Evolutionary conservation across 345 rosid genomes (phyloP), one percentile per base, ranked within the genome.

Genomic region (Pelargonium nanum): DNA sequence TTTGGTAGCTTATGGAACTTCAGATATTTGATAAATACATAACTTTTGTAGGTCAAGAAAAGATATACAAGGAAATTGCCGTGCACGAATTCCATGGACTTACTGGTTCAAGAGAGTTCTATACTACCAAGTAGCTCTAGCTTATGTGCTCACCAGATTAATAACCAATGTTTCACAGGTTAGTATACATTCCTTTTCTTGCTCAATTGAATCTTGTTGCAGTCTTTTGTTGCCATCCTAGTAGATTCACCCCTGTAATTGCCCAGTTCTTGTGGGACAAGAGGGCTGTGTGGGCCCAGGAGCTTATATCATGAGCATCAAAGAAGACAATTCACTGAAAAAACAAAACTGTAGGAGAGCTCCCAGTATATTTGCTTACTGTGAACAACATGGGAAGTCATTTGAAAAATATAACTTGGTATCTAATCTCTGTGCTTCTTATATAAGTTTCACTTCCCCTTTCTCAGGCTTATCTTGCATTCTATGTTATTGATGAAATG

Each of bases 141-240:
- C 87, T 25, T 89, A 92, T 68, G 65, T 87, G 70, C 84, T 92
- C 61, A 92, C 98, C 56, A 79, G 98, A 76, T 72, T 92, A 53
- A 84, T 85, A 64, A 62, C 77, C 63, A 92, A 89, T 67, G 91
- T 92, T 74, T 92, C 98, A 51, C 95, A 89, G 89, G 98, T 87
- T 63, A 71, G 84, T 59, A 22, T 52, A 24, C 55, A 15, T 61
- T n/a, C 57, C 32, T 23, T 53, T 20, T 65, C 13, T 70, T 63
- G 26, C 52, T 17, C 30, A 21, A 6, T 56, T 3, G 22, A 60
- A 55, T 61, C 24, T 17, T 55, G 26, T 3, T 61, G 10, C 55
- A 26, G 50, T 40, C 48, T 40, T 40, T 40, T 40, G 6, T 6
- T 6, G 10, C 40, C 40, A 30, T 30, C n/a, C n/a, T n/a, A n/a